Evolutionary conservation across 768 basidiomycete species (phyloP).

Genomic region (Hygrophorus russula): DNA sequence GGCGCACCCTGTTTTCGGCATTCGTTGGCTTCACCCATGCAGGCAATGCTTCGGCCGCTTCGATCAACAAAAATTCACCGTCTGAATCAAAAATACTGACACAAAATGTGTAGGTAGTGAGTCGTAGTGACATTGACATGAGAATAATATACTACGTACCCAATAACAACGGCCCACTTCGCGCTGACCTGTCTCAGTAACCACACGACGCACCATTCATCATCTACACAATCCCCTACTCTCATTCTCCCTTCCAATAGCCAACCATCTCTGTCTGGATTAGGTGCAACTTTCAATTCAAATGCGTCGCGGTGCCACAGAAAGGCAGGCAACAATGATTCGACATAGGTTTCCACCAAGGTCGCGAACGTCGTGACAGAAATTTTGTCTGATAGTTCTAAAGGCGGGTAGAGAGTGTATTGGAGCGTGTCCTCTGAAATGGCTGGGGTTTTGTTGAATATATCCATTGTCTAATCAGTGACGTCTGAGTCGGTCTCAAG

Average conservation of each 20-base stretch:
- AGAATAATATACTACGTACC: constrained; percentile 37
- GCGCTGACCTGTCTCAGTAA: constrained; percentile 65
- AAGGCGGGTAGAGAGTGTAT: constrained; percentile 59
- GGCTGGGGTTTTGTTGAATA: constrained; percentile 64
- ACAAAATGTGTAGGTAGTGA: not conserved
- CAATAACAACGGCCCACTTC: constrained; percentile 72
- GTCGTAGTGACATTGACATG: constrained; percentile 1
- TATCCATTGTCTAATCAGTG: constrained; percentile 32
- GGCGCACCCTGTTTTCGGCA: constrained; percentile 83
- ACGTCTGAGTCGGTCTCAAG: not conserved
- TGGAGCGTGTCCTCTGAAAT: constrained; percentile 83
- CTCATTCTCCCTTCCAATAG: constrained; percentile 76
- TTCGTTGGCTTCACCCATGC: constrained; percentile 88
- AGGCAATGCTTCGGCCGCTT: constrained; percentile 85
- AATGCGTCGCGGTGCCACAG: constrained; percentile 83
- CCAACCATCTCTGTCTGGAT: constrained; percentile 36
- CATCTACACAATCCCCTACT: constrained; percentile 94
- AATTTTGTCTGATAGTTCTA: constrained; percentile 40
- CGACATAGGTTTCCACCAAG: constrained; percentile 47
- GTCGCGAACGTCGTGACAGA: constrained; percentile 57
- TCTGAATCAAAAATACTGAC: constrained; percentile 75
- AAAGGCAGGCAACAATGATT: constrained; percentile 44
- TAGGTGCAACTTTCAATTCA: constrained; percentile 54
- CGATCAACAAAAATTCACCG: constrained; percentile 93
- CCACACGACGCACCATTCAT: constrained; percentile 96